Conservation (phyloP, 2,329 filamentous ascomycete genomes). For the Clonostachys chloroleuca region DNA sequence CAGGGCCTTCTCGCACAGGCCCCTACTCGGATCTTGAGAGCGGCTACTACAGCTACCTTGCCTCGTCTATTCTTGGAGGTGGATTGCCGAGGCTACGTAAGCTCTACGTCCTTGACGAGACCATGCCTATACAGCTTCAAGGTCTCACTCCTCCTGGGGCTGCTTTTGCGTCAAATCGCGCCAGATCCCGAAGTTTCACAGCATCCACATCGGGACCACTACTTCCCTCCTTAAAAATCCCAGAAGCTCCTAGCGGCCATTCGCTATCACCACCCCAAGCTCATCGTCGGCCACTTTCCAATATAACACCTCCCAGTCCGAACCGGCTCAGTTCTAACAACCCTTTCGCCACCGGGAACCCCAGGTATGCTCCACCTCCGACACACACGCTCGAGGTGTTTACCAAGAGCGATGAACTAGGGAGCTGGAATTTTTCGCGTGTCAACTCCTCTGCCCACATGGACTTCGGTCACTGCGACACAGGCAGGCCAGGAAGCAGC, state of each 20-base stretch:
- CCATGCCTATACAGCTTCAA: constrained; percentile 77
- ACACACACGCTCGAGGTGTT: constrained; percentile 56
- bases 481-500: constrained; percentile 44
- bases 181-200: constrained; percentile 16
- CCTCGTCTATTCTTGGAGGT: constrained; percentile 73
- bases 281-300: constrained; percentile 20
- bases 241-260: constrained; percentile 8
- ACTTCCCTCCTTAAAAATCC: constrained; percentile 4
- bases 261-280: constrained; percentile 14
- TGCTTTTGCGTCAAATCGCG: constrained; percentile 18
- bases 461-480: constrained; percentile 9
- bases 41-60: constrained; percentile 81
- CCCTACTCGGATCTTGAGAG: constrained; percentile 51
- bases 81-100: constrained; percentile 68
- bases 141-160: constrained; percentile 61
- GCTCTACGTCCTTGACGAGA: constrained; percentile 81
- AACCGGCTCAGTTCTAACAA: constrained; percentile 58
- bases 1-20: constrained; percentile 49
- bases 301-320: constrained; percentile 10
- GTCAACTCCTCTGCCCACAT: constrained; percentile 22
- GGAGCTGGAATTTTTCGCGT: constrained; percentile 55
- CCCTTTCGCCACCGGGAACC: constrained; percentile 38
- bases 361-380: constrained; percentile 24
- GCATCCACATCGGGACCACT: neutral
- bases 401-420: constrained; percentile 53